phyloP scores from a whole-genome alignment of 495 filamentous ascomycete genomes.

The Daldinia childiae region DNA sequence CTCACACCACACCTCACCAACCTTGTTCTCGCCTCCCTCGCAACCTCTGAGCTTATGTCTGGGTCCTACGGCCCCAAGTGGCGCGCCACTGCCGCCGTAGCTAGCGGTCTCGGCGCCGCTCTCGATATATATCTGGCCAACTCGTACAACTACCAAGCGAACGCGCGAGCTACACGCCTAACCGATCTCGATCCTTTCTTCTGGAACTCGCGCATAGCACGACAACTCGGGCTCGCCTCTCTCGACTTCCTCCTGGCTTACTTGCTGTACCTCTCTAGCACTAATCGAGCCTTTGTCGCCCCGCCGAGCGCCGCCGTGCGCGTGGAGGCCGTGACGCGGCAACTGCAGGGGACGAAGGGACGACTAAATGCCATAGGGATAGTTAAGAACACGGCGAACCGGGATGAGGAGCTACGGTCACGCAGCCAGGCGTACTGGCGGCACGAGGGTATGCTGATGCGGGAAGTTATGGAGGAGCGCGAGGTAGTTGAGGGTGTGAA shows the following conservation, averaged over 20 bases:
- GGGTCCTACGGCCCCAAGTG: slow-evolving; percentile 67
- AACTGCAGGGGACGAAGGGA: slow-evolving; percentile 52
- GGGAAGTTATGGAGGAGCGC: slow-evolving; percentile 67
- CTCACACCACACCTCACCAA: slow-evolving; percentile 81
- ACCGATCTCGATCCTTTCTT: slow-evolving; percentile 72
- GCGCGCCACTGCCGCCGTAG: slow-evolving; percentile 74
- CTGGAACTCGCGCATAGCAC: slow-evolving; percentile 69
- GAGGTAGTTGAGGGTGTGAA: slow-evolving; percentile 67
- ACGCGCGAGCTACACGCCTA: slow-evolving; percentile 65
- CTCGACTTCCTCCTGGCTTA: slow-evolving; percentile 69
- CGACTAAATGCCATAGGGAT: slow-evolving; percentile 62
- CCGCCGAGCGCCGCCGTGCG: slow-evolving; percentile 58
- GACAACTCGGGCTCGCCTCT: slow-evolving; percentile 66
- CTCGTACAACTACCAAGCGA: slow-evolving; percentile 68
- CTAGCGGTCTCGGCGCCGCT: slow-evolving; percentile 65
- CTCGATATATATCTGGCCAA: slow-evolving; percentile 69
- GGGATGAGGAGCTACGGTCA: slow-evolving; percentile 62
- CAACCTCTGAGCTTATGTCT: slow-evolving; percentile 64
- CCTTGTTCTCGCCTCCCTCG: slow-evolving; percentile 70
- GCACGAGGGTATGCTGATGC: slow-evolving; percentile 62
- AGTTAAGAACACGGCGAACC: slow-evolving; percentile 62
- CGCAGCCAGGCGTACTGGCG: slow-evolving; percentile 61
- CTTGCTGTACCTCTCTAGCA: slow-evolving; percentile 76
- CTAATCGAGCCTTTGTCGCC: slow-evolving; percentile 69
- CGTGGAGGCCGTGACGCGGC: slow-evolving; percentile 54